Percentiles rank a stretch among this genome's conserved stretches.
Conservation (phyloP, 495 filamentous ascomycete genomes). For the Aspergillus ellipticus region DNA sequence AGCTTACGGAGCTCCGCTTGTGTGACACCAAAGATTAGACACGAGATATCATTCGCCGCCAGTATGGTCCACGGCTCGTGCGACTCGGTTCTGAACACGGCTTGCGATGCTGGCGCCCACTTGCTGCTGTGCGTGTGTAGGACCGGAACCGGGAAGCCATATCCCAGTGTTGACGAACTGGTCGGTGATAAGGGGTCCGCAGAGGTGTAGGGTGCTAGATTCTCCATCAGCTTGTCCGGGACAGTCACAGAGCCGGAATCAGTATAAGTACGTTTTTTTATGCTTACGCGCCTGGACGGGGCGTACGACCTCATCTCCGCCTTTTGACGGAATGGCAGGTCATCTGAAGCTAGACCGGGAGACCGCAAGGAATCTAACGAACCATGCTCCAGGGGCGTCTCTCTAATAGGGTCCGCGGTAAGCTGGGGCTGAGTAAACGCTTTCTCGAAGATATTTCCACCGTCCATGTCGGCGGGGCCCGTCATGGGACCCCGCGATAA, state of each 20-base stretch:
- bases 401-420: constrained; percentile 14
- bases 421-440: constrained; percentile 54
- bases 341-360: constrained; percentile 30
- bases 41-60: constrained; percentile 95
- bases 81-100: constrained; percentile 91
- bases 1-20: constrained; percentile 90
- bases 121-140: constrained; percentile 84
- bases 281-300: constrained; percentile 60
- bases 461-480: constrained; percentile 65
- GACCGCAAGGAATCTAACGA: constrained; percentile 18
- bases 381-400: constrained; percentile 16
- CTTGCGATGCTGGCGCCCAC: constrained; percentile 87
- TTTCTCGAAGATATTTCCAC: constrained; percentile 76
- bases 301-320: constrained; percentile 35
- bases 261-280: constrained; percentile 79
- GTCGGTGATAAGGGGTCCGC: constrained; percentile 47
- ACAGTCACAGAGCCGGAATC: constrained; percentile 67
- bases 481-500: constrained; percentile 60
- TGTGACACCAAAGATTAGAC: constrained; percentile 92
- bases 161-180: constrained; percentile 31
- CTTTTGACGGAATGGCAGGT: constrained; percentile 31
- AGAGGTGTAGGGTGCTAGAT: constrained; percentile 72
- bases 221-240: constrained; percentile 83
- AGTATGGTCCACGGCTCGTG: constrained; percentile 90
- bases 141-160: constrained; percentile 42